These are phyloP conservation scores for Collybiopsis confluens DNA, from an alignment of 768 basidiomycete species.

Conservation along the genomic window DNA sequence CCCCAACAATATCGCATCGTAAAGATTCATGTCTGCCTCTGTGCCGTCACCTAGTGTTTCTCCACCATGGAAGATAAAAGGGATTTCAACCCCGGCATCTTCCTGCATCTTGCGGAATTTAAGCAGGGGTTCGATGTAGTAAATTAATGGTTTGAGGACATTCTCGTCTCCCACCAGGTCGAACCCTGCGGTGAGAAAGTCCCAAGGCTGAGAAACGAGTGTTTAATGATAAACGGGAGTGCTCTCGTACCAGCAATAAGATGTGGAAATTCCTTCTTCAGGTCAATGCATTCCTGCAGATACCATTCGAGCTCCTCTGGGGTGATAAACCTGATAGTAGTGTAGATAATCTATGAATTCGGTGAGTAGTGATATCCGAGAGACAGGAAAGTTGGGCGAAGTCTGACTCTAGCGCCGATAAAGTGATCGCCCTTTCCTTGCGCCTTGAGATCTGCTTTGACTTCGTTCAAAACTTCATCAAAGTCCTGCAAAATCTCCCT, in stretches of 20 bases:
- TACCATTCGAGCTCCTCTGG: slow-evolving; percentile 59
- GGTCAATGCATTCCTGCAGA: slow-evolving; percentile 66
- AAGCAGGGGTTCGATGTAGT: slow-evolving; percentile 60
- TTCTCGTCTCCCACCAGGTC: slow-evolving; percentile 82
- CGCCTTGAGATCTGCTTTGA: slow-evolving; percentile 45
- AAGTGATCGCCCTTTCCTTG: slow-evolving; percentile 59
- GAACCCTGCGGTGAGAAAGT: slow-evolving; percentile 53
- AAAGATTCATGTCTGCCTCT: slow-evolving; percentile 65
- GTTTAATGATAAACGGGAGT: too few relatives aligned
- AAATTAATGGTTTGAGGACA: slow-evolving; percentile 47
- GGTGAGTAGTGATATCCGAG: background rate
- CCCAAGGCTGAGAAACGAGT: too few relatives aligned
- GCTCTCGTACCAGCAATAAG: slow-evolving; percentile 54
- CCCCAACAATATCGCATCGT: slow-evolving; percentile 74
- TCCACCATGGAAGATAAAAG: slow-evolving; percentile 78
- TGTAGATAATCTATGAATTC: slow-evolving; percentile 59
- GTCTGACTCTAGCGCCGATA: slow-evolving; percentile 55
- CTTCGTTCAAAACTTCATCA: slow-evolving; percentile 44
- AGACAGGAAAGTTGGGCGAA: background rate
- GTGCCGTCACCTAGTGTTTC: slow-evolving; percentile 79
- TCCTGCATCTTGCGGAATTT: slow-evolving; percentile 54
- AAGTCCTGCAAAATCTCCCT: slow-evolving; percentile 55
- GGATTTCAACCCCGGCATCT: slow-evolving; percentile 58
- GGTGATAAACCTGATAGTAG: slow-evolving; percentile 52
- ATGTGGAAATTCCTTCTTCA: slow-evolving; percentile 74